Conservation (phyloP, 1,284 basidiomycete species). For the Lentinus polychrous region DNA sequence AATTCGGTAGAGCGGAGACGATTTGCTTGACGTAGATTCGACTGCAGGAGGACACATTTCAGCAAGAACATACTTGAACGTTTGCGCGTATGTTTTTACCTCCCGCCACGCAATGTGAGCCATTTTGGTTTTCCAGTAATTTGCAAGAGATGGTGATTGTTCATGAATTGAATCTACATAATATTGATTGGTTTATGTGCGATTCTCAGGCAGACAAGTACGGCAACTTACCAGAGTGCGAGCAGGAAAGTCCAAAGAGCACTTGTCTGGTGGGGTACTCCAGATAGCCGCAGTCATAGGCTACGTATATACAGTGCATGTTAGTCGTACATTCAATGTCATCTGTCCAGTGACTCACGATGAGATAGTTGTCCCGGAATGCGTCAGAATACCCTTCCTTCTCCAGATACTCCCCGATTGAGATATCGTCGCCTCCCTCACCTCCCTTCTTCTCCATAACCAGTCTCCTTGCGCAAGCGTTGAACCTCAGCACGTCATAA, state of each 20-base stretch:
- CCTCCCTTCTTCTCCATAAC: slow-evolving; percentile 21
- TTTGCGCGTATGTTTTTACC: slow-evolving; percentile 32
- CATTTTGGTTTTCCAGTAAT: slow-evolving; percentile 70
- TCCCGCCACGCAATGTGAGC: slow-evolving; percentile 72
- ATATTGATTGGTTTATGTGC: not conserved
- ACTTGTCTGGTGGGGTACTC: slow-evolving; percentile 73
- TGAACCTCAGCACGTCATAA: slow-evolving; percentile 77
- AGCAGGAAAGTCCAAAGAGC: slow-evolving; percentile 67
- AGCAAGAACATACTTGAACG: slow-evolving; percentile 1
- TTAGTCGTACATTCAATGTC: not conserved
- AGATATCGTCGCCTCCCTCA: slow-evolving; percentile 32
- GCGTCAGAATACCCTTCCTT: slow-evolving; percentile 59
- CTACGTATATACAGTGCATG: slow-evolving; percentile 32
- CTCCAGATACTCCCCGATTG: slow-evolving; percentile 68
- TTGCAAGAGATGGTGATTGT: slow-evolving; percentile 78
- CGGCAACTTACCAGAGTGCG: slow-evolving; percentile 50
- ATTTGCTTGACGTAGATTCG: slow-evolving; percentile 63
- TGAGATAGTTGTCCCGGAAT: slow-evolving; percentile 75
- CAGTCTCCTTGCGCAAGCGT: slow-evolving; percentile 51
- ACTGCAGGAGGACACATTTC: slow-evolving; percentile 26
- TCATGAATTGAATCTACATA: slow-evolving; percentile 62
- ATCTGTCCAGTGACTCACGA: slow-evolving; percentile 41
- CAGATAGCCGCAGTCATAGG: slow-evolving; percentile 81
- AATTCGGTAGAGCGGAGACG: slow-evolving; percentile 42
- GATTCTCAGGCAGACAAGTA: too few relatives aligned